Percentiles rank a stretch among this genome's conserved stretches.
These are phyloP conservation scores for Mortierella sp. DNA, from an alignment of 371 early-diverging fungal genomes.

Conservation along the genomic window DNA sequence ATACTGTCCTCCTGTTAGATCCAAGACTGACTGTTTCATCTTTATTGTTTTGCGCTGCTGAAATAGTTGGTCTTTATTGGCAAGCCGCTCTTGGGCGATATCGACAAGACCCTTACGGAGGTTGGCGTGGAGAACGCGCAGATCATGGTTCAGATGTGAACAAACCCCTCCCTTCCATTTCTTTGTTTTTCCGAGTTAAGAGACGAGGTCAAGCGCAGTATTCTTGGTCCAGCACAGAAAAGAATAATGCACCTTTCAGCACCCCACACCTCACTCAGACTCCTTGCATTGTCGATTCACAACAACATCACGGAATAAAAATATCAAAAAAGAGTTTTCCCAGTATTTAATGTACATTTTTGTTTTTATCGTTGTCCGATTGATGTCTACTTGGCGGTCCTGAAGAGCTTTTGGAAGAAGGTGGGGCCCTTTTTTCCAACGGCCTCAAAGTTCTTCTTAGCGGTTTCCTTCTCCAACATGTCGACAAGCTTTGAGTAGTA, in stretches of 20 bases:
- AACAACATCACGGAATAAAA: background rate
- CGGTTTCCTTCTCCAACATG: conserved; percentile 60
- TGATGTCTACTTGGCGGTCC: conserved; percentile 37
- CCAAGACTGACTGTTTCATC: background rate
- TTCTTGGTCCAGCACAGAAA: background rate
- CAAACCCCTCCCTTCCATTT: no score
- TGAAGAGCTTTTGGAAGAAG: conserved; percentile 51
- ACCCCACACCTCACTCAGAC: background rate
- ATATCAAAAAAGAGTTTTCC: background rate
- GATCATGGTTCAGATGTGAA: conserved; percentile 60
- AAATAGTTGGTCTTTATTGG: conserved; percentile 73
- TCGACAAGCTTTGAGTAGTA: conserved; percentile 68
- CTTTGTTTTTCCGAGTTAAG: background rate
- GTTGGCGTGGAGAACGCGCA: conserved; percentile 77
- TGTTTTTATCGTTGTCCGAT: background rate
- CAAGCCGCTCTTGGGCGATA: conserved; percentile 68
- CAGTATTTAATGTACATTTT: conserved; percentile 24
- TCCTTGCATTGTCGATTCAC: background rate
- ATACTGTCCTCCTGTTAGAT: background rate
- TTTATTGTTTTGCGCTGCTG: background rate
- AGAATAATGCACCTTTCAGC: background rate
- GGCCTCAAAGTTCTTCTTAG: conserved; percentile 59
- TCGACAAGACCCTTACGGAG: conserved; percentile 74
- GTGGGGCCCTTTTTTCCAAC: conserved; percentile 61
- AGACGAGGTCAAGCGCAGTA: conserved; percentile 18